phyloP scores from a whole-genome alignment of 1,284 basidiomycete species.

The Leccinum proliferum region DNA sequence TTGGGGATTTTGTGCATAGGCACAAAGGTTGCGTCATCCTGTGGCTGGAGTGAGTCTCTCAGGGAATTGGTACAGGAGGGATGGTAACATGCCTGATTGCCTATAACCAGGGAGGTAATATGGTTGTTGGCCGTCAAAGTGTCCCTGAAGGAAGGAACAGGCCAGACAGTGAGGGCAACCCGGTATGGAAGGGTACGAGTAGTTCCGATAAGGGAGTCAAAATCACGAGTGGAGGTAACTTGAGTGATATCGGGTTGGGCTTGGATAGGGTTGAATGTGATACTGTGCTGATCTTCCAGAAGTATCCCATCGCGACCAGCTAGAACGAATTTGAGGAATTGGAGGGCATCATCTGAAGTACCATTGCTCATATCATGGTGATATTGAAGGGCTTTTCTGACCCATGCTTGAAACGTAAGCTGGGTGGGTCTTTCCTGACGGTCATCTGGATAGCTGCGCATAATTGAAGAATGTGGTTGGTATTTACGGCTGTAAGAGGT shows the following conservation, averaged over 20 bases:
- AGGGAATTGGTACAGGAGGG: background rate
- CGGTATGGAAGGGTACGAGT: conserved; percentile 2
- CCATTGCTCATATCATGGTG: background rate
- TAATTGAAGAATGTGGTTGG: background rate
- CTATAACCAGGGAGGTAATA: background rate
- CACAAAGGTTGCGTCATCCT: background rate
- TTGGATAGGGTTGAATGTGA: conserved; percentile 7
- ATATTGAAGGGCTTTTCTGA: background rate
- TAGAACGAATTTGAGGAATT: conserved; percentile 10
- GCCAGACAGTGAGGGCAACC: conserved; percentile 7
- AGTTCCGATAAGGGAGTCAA: conserved; percentile 10
- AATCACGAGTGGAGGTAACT: conserved; percentile 1
- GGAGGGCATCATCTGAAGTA: background rate
- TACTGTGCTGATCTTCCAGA: background rate
- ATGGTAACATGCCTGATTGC: background rate
- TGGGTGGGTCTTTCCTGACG: background rate
- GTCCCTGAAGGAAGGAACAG: conserved; percentile 8
- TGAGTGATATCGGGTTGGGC: background rate
- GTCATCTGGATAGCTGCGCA: conserved; percentile 4
- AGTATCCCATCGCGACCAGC: background rate
- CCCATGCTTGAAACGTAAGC: background rate
- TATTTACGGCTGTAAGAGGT: background rate
- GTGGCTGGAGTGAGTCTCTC: background rate
- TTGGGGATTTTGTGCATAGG: conserved; percentile 13
- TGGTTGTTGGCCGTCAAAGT: conserved; percentile 5